Evolutionary conservation across 139 green algal genomes (phyloP).

Genomic region (Axilococcus clingmanii): DNA sequence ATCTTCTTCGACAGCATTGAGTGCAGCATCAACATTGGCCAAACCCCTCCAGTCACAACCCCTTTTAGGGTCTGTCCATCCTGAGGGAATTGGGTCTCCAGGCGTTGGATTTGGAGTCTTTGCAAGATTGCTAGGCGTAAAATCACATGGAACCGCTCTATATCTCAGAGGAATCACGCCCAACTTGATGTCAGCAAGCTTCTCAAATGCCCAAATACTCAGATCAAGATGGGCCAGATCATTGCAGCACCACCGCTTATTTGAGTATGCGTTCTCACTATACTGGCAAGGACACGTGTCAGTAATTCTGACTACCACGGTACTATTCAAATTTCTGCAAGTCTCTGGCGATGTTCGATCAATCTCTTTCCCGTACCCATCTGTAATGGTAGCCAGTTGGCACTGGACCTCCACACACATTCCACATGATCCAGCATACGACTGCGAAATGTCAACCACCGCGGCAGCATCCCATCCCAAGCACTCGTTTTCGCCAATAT

Average conservation of each 20-base stretch:
- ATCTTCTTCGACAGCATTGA: too few species aligned
- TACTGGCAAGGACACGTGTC: slow-evolving; percentile 27
- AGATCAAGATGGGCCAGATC: slow-evolving; percentile 24
- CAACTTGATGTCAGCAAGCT: slow-evolving; percentile 9
- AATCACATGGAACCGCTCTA: slow-evolving; percentile 9
- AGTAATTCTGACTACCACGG: slow-evolving; percentile 12
- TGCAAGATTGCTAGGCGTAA: slow-evolving; percentile 6
- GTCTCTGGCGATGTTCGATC: background rate
- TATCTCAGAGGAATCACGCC: slow-evolving; percentile 11
- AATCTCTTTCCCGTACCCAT: slow-evolving; percentile 10
- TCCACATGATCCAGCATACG: slow-evolving; percentile 1
- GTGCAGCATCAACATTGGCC: too few species aligned
- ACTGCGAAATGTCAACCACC: background rate
- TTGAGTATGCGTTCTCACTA: slow-evolving; percentile 17
- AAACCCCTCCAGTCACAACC: too few species aligned
- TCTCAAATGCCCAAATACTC: slow-evolving; percentile 23
- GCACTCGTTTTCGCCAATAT: background rate
- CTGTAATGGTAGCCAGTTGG: background rate
- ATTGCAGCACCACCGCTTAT: slow-evolving; percentile 32
- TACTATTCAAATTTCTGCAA: background rate
- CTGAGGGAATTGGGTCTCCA: too few species aligned
- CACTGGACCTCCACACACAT: slow-evolving; percentile 23
- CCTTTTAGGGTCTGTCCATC: too few species aligned
- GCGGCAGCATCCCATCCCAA: background rate
- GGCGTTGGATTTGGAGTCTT: slow-evolving; percentile 6